Conservation (phyloP, 140 eudicot species). For the Cichorium intybus region DNA sequence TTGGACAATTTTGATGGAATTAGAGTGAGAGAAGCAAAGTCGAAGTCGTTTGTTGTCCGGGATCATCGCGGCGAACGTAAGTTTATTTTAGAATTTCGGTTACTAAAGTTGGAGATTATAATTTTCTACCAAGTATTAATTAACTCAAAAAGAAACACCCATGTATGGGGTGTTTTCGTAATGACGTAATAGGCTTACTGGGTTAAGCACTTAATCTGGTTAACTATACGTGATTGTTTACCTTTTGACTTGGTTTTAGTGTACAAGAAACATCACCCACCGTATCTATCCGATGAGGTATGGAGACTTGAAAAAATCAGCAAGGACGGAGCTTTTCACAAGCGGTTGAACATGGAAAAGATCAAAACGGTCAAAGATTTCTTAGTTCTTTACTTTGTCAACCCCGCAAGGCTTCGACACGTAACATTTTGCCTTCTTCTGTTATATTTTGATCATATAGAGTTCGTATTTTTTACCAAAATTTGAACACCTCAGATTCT, state of each 20-base stretch:
- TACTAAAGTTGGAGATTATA: too few species aligned
- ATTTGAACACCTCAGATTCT: slow-evolving; percentile 7
- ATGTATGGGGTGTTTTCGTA: too few species aligned
- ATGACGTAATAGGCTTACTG: too few species aligned
- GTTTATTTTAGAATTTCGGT: slow-evolving; percentile 8
- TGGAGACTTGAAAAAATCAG: slow-evolving; percentile 50
- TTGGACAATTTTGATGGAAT: slow-evolving; percentile 31
- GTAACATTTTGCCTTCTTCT: slow-evolving; percentile 26
- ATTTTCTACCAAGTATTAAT: too few species aligned
- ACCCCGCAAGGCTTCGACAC: slow-evolving; percentile 44
- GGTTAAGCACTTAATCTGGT: too few species aligned
- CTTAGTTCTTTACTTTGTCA: slow-evolving; percentile 33
- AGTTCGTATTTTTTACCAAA: not conserved
- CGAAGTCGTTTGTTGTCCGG: slow-evolving; percentile 48
- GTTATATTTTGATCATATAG: not conserved
- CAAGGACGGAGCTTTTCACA: slow-evolving; percentile 40
- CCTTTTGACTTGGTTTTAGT: slow-evolving; percentile 36
- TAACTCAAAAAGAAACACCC: too few species aligned
- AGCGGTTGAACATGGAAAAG: slow-evolving; percentile 32
- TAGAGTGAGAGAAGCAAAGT: slow-evolving; percentile 54
- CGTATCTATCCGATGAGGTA: slow-evolving; percentile 46
- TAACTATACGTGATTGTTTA: not conserved
- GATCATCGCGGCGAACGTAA: slow-evolving; percentile 55
- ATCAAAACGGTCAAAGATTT: slow-evolving; percentile 50
- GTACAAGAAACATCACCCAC: slow-evolving; percentile 50